Conservation (phyloP, 1,284 basidiomycete species). For the Xerocomus nothofagi region DNA sequence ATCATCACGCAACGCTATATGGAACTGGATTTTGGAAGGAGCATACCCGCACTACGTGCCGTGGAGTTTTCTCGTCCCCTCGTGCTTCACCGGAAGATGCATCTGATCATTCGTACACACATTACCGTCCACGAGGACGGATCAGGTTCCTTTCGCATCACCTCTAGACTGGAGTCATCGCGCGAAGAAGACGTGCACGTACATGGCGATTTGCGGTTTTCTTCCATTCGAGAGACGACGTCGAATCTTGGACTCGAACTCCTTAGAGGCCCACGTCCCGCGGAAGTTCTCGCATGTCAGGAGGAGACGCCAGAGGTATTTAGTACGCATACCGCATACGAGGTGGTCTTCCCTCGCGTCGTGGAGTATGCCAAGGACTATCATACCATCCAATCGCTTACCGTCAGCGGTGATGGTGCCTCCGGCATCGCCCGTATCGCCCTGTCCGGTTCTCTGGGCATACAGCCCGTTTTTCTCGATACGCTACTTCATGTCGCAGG, state of each 20-base stretch:
- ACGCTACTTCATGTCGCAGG: constrained; percentile 67
- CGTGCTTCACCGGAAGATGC: constrained; percentile 41
- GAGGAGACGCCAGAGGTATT: constrained; percentile 45
- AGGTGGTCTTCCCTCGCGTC: constrained; percentile 65
- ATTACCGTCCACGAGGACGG: constrained; percentile 41
- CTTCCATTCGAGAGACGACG: constrained; percentile 32
- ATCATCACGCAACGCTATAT: constrained; percentile 38
- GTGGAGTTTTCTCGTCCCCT: constrained; percentile 55
- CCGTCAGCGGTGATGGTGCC: constrained; percentile 47
- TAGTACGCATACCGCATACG: constrained; percentile 57
- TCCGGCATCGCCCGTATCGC: constrained; percentile 53
- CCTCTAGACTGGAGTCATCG: constrained; percentile 37
- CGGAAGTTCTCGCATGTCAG: constrained; percentile 31
- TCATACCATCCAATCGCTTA: constrained; percentile 55
- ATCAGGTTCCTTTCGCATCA: constrained; percentile 47
- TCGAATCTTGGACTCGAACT: constrained; percentile 43
- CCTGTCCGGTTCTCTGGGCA: constrained; percentile 42
- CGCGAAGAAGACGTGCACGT: constrained; percentile 45
- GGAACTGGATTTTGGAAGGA: constrained; percentile 31
- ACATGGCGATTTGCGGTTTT: constrained; percentile 46
- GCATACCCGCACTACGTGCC: constrained; percentile 41
- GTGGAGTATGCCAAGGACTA: constrained; percentile 64
- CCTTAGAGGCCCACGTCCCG: constrained; percentile 39
- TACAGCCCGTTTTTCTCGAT: constrained; percentile 63
- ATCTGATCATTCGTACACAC: constrained; percentile 41